Percentiles rank a stretch among this genome's conserved stretches.
Evolutionary conservation across 2,329 filamentous ascomycete species (phyloP).

Genomic region (Grosmannia clavigera): DNA sequence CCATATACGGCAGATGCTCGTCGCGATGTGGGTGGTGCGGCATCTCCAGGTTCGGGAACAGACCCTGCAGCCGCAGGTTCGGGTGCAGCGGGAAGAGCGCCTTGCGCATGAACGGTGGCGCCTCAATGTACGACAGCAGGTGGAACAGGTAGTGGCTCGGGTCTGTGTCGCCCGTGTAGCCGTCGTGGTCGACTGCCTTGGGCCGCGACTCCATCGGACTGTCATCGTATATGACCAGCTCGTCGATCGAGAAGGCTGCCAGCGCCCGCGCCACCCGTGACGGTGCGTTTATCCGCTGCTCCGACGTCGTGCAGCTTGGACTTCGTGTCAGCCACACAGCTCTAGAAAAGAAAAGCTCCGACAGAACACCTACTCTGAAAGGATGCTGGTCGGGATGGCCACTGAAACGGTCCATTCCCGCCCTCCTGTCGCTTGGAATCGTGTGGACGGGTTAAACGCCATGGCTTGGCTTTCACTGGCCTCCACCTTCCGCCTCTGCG

Average conservation of each 20-base stretch:
- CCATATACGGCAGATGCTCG: slow-evolving; percentile 70
- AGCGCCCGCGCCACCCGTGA: slow-evolving; percentile 70
- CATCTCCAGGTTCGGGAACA: slow-evolving; percentile 69
- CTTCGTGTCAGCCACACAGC: background rate
- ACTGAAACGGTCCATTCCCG: slow-evolving; percentile 65
- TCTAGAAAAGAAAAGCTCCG: background rate
- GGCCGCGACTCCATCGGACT: slow-evolving; percentile 33
- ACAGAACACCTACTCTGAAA: slow-evolving; percentile 47
- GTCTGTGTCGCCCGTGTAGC: slow-evolving; percentile 58
- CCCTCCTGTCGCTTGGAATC: slow-evolving; percentile 53
- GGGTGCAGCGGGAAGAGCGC: slow-evolving; percentile 66
- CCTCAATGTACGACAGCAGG: slow-evolving; percentile 70
- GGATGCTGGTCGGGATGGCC: slow-evolving; percentile 65
- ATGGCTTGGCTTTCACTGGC: slow-evolving; percentile 18
- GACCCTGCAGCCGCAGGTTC: slow-evolving; percentile 61
- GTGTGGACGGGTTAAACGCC: slow-evolving; percentile 54
- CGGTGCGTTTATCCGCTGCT: slow-evolving; percentile 61
- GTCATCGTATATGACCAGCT: slow-evolving; percentile 74
- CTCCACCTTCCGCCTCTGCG: slow-evolving; percentile 37
- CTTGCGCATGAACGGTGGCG: slow-evolving; percentile 69
- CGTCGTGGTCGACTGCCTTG: slow-evolving; percentile 33
- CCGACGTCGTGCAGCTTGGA: slow-evolving; percentile 55
- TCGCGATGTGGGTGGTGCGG: slow-evolving; percentile 67
- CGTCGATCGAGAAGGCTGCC: slow-evolving; percentile 74
- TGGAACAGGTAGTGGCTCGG: slow-evolving; percentile 72